Conservation (phyloP, 1,139 yeast species). For the Dujonia santamariae region DNA sequence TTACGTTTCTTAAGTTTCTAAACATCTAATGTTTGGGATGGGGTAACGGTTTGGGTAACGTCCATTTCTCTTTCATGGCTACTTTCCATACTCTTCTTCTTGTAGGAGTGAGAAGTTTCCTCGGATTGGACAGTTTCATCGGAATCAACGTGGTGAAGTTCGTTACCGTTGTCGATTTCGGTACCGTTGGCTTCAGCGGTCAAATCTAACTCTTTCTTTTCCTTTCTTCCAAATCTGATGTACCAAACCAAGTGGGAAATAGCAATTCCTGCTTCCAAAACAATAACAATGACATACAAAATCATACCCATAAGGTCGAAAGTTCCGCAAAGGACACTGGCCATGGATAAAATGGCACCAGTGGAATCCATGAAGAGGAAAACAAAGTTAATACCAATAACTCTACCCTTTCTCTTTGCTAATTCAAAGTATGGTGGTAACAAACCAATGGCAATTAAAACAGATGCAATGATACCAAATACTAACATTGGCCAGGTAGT, state of each 20-base stretch:
- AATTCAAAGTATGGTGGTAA: constrained; percentile 89
- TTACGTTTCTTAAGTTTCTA: too few relatives aligned
- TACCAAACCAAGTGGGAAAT: constrained; percentile 71
- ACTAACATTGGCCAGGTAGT: constrained; percentile 74
- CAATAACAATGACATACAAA: constrained; percentile 68
- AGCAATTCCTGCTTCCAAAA: constrained; percentile 75
- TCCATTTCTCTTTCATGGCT: too few relatives aligned
- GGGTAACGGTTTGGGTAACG: too few relatives aligned
- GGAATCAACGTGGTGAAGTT: too few relatives aligned
- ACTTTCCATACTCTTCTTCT: too few relatives aligned
- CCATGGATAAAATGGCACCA: constrained; percentile 78
- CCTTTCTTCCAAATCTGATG: constrained; percentile 42
- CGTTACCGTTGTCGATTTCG: too few relatives aligned
- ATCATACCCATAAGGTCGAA: constrained; percentile 78
- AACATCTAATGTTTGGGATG: too few relatives aligned
- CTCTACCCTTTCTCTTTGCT: constrained; percentile 74
- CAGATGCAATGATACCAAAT: constrained; percentile 76
- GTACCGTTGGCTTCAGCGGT: too few relatives aligned
- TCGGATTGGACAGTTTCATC: too few relatives aligned
- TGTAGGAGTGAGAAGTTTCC: too few relatives aligned
- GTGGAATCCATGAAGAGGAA: constrained; percentile 72
- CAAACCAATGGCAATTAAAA: constrained; percentile 72
- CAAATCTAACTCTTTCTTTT: too few relatives aligned
- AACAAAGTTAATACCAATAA: constrained; percentile 83
- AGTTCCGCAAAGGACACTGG: constrained; percentile 58